phyloP scores from a whole-genome alignment of 202 grass and related monocot genomes.

The Thinopyrum obtusiflorum region DNA sequence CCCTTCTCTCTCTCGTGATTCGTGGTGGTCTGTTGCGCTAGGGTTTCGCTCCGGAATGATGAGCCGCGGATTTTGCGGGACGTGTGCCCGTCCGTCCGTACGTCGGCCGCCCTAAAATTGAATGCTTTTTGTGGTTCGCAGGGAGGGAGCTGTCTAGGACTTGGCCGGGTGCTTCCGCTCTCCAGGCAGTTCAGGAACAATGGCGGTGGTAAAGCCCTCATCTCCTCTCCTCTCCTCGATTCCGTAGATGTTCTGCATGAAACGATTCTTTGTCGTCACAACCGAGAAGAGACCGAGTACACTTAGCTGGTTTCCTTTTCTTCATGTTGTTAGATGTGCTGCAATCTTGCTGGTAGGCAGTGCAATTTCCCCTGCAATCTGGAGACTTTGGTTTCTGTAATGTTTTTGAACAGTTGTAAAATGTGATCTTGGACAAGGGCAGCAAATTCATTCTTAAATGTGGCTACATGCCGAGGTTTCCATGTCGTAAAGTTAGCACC shows the following conservation, averaged over 20 bases:
- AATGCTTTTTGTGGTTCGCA: not conserved
- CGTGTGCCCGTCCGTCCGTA: not conserved
- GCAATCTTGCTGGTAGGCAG: too few relatives aligned
- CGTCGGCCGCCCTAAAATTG: not conserved
- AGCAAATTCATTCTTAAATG: too few relatives aligned
- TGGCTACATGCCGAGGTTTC: too few relatives aligned
- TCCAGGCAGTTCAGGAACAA: not conserved
- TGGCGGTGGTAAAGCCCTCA: not conserved
- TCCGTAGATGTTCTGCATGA: not conserved
- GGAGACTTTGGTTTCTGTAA: too few relatives aligned
- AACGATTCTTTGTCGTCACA: too few relatives aligned
- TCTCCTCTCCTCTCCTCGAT: not conserved
- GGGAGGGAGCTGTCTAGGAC: not conserved
- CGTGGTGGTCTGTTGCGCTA: fast-evolving
- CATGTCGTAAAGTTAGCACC: too few relatives aligned
- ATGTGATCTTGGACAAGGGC: too few relatives aligned
- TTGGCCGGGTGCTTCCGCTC: not conserved
- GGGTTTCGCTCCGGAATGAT: not conserved
- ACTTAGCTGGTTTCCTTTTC: too few relatives aligned
- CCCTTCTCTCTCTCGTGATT: not conserved
- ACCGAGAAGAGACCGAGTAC: too few relatives aligned
- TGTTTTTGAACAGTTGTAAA: too few relatives aligned
- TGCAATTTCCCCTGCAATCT: too few relatives aligned
- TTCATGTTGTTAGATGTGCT: too few relatives aligned
- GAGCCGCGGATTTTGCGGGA: not conserved